Evolutionary conservation across 2,329 filamentous ascomycete genomes (phyloP), one percentile per base, ranked within the genome.

Genomic region (Exophiala sideris): DNA sequence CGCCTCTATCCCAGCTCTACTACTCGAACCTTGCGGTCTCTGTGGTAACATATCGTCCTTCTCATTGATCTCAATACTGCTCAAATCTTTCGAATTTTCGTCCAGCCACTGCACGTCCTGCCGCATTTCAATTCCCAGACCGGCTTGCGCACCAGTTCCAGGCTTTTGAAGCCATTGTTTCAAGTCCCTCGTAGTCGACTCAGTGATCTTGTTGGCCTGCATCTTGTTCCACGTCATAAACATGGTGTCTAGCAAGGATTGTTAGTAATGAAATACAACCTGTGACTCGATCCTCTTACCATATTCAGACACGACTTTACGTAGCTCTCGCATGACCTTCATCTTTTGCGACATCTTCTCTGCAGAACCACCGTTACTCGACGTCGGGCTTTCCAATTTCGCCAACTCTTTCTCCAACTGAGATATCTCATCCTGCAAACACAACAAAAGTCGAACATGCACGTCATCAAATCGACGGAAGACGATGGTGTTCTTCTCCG

Each of bases 371-470:
- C 49, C 54, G 4, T 4, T 32, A 16, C 6, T 44, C 2, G 52
- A 46, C 10, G 41, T 51, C 2, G 52, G 35, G 32, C 29, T 56
- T 45, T 73, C 70, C 2, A 71, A 18, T 5, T 58, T 45, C 0
- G 53, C n/a, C 0, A 73, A 59, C 9, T 66, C 45, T 6, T 67
- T 50, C 53, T 73, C 70, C 0, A 72, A 45, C 0, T 48, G 57
- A 0, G 60, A 61, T 1, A 73, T 57, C 40, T 69, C 58, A 33
- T 73, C 69, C 54, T 73, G 70, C 2, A 72, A 59, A 1, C 60
- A 59, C 4, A 73, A 58, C 1, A 66, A 55, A 10, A 70, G 53
- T 32, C 69, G 57, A 5, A 58, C 54, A 39, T 70, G 71, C 0
- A 71, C 57, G 1, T 59, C 49, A 6, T 61, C 60, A 45, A 74